phyloP scores from a whole-genome alignment of 2,329 filamentous ascomycete species.

The Cladosporium sp. region DNA sequence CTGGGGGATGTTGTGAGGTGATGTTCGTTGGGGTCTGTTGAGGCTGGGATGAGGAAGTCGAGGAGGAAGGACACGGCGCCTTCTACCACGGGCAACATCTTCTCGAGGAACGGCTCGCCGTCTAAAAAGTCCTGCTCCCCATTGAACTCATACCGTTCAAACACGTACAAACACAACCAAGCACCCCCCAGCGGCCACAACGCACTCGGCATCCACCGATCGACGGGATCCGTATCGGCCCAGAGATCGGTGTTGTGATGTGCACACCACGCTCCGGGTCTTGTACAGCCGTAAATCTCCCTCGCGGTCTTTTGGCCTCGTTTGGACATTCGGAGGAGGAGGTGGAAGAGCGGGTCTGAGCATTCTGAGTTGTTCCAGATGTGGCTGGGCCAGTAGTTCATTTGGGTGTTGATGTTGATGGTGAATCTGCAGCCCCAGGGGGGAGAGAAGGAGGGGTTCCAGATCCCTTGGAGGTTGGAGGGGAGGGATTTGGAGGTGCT shows the following conservation, averaged over 20 bases:
- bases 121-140: background rate
- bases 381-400: slow-evolving; percentile 53
- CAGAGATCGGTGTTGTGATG: slow-evolving; percentile 36
- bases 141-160: background rate
- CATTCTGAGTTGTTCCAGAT: slow-evolving; percentile 37
- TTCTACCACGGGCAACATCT: background rate
- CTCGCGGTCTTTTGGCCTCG: background rate
- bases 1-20: background rate
- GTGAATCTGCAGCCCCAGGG: slow-evolving; percentile 53
- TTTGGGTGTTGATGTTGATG: slow-evolving; percentile 55
- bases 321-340: slow-evolving; percentile 29
- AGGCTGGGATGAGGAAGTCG: background rate
- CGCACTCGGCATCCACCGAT: slow-evolving; percentile 30
- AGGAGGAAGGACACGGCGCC: background rate
- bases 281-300: background rate
- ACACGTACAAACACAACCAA: slow-evolving; percentile 30
- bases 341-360: slow-evolving; percentile 44
- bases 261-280: slow-evolving; percentile 30
- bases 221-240: slow-evolving; percentile 30
- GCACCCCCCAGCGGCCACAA: slow-evolving; percentile 34
- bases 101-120: background rate
- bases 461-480: slow-evolving; percentile 49
- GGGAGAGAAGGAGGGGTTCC: slow-evolving; percentile 45
- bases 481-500: slow-evolving; percentile 36
- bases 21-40: background rate